These are phyloP conservation scores for Trichoderma simmonsii DNA, from an alignment of 2,329 filamentous ascomycete genomes.

Conservation along the genomic window DNA sequence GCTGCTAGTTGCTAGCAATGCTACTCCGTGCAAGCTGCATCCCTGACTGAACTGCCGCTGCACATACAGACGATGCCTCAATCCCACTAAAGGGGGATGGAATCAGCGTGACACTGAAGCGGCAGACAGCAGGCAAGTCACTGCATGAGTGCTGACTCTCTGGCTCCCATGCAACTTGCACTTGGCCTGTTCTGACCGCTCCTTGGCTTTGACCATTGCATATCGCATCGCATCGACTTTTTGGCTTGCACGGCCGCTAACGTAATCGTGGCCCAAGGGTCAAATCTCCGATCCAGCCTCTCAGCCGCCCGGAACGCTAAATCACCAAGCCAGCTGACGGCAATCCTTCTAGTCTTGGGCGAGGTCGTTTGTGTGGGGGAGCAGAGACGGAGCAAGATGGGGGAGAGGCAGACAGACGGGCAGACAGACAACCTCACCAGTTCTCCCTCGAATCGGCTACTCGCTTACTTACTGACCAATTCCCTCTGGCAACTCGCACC, in stretches of 20 bases:
- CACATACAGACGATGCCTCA: background rate
- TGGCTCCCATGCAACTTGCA: background rate
- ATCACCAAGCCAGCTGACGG: background rate
- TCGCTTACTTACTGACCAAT: background rate
- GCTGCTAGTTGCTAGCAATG: background rate
- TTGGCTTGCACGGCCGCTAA: background rate
- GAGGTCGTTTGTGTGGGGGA: background rate
- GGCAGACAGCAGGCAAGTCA: background rate
- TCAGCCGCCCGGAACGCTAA: slow-evolving; percentile 14
- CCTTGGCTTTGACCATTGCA: background rate
- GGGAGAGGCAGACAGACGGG: background rate
- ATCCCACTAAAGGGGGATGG: background rate
- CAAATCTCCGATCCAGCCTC: slow-evolving; percentile 16
- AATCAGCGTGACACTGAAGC: background rate
- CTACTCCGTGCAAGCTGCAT: background rate
- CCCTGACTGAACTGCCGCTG: background rate
- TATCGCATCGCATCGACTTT: background rate
- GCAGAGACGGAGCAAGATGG: background rate
- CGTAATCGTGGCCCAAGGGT: background rate
- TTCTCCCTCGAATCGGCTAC: background rate
- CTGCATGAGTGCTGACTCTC: background rate
- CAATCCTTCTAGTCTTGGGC: background rate
- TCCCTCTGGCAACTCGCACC: background rate
- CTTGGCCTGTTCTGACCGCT: slow-evolving; percentile 11
- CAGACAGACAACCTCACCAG: background rate